Base-by-base conservation (phyloP, 148 eudicot genomes). In the Persicaria maculosa region DNA sequence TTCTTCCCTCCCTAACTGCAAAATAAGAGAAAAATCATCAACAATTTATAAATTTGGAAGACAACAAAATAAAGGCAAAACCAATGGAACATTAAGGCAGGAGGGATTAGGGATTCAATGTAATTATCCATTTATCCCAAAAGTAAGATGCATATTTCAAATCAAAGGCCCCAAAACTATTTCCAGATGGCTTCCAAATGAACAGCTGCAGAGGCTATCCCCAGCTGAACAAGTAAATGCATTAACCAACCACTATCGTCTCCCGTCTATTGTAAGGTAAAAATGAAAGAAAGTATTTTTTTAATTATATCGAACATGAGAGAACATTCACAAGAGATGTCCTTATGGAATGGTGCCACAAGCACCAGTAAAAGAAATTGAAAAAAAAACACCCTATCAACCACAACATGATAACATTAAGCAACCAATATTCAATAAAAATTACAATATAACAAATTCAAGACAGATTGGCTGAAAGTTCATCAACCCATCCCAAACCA, bases 1-100 rank as follows among this genome's bases (percentile, higher is more conserved):
- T 80, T 81, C 79, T 90, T n/a, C 84, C 68, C 79, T 88, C 96
- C 78, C 85, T 87, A 70, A 87, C 97, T 92, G 77, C 65, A 74
- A n/a, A 43, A 11, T 17, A 74, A 25, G 22, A 55, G 2, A 54
- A 44, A 0, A 64, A 4, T 19, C 25, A 12, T 22, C 43, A 43
- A 0, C 11, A 52, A 44, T 16, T 7, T 4, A 79, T 6, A 36
- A 47, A 9, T 3, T 22, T 20, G 74, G 54, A 31, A 40, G 25
- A 47, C 74, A 48, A 1, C 15, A 22, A 71, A 50, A 22, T 71
- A 16, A 22, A 22, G 25, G 6, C 11, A 48, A 44, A 1, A 10
- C 54, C n/a, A 20, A 10, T 72, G 55, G 55, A 20, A 50, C 74
- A 22, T 19, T 40, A 7, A 6, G 7, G 6, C 62, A 16, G 3